Evolutionary conservation across 352 stramenopile species (phyloP).

Genomic region (Pythium pyrilobum): DNA sequence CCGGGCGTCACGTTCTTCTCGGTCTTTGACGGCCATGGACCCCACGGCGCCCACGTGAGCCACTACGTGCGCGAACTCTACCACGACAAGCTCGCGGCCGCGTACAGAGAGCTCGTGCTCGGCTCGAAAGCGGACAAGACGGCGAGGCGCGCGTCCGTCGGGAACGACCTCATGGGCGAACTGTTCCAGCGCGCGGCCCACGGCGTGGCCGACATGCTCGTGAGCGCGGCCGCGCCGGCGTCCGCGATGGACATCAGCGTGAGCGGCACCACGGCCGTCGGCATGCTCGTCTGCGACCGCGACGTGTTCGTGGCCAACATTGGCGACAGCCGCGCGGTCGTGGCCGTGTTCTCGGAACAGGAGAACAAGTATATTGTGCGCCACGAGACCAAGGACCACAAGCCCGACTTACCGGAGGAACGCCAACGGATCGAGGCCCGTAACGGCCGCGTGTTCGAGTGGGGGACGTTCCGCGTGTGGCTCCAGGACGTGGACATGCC

Average conservation of each 20-base stretch:
- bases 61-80: conserved; percentile 72
- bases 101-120: conserved; percentile 31
- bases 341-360: conserved; percentile 33
- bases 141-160: conserved; percentile 17
- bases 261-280: conserved; percentile 70
- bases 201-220: conserved; percentile 35
- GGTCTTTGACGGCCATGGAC: conserved; percentile 74
- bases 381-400: conserved; percentile 74
- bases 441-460: conserved; percentile 81
- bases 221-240: conserved; percentile 9
- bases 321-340: conserved; percentile 64
- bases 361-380: conserved; percentile 41
- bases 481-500: conserved; percentile 83
- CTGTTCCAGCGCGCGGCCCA: conserved; percentile 47
- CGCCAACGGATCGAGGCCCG: conserved; percentile 55
- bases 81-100: conserved; percentile 37
- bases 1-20: conserved; percentile 53
- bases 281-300: conserved; percentile 47
- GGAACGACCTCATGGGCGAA: conserved; percentile 36
- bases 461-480: conserved; percentile 74
- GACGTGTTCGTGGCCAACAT: conserved; percentile 72
- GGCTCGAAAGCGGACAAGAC: conserved; percentile 3
- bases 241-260: conserved; percentile 68
- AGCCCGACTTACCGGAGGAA: conserved; percentile 66
- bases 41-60: conserved; percentile 69